These are phyloP conservation scores for Auriscalpium vulgare DNA, from an alignment of 768 basidiomycete genomes.

Conservation along the genomic window DNA sequence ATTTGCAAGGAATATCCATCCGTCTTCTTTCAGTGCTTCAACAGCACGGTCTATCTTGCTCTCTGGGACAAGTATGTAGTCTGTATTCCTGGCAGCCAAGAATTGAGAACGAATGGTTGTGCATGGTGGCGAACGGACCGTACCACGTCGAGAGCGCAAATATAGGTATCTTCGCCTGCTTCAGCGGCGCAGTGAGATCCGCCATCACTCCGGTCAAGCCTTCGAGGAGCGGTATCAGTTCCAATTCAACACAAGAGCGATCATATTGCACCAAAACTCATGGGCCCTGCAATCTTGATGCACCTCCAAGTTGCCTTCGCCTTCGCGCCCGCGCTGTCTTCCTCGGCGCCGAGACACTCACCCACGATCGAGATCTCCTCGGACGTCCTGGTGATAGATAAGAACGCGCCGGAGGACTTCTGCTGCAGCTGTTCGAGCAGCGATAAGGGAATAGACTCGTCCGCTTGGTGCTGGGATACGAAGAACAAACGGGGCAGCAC, in stretches of 20 bases:
- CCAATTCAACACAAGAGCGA: not conserved
- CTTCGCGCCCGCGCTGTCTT: not conserved
- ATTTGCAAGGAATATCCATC: no score
- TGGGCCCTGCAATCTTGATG: not conserved
- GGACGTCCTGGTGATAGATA: slow-evolving; percentile 49
- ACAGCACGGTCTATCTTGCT: not conserved
- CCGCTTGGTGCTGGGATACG: not conserved
- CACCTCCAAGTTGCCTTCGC: not conserved
- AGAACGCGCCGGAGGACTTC: slow-evolving; percentile 22
- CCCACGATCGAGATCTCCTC: slow-evolving; percentile 60
- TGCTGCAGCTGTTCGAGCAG: not conserved
- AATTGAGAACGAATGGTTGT: not conserved
- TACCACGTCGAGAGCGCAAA: not conserved
- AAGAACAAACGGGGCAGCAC: not conserved
- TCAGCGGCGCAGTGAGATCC: not conserved
- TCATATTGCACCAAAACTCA: not conserved
- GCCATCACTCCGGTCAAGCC: not conserved
- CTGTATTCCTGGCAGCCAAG: not conserved
- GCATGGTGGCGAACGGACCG: not conserved
- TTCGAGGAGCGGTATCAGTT: not conserved
- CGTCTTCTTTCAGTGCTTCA: no score
- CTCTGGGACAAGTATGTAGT: slow-evolving; percentile 2
- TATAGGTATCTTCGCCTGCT: not conserved
- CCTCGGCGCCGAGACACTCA: slow-evolving; percentile 28
- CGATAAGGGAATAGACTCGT: not conserved